These are phyloP conservation scores for Basipetospora sp. DNA, from an alignment of 2,329 filamentous ascomycete species.

Conservation along the genomic window DNA sequence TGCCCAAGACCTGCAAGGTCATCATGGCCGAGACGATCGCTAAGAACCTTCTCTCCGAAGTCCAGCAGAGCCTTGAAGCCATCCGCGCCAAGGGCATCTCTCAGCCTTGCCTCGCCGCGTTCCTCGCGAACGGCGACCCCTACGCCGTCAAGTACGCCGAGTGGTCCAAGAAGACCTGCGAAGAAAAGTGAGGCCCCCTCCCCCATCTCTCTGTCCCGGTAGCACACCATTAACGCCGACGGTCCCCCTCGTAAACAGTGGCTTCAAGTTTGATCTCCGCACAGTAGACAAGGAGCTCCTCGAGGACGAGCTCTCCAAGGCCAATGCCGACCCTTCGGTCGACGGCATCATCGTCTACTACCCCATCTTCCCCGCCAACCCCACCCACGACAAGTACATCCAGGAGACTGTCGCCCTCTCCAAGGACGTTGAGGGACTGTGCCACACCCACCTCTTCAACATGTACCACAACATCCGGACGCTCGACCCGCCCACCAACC, in stretches of 20 bases:
- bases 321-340: conserved; percentile 63
- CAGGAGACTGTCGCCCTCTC: conserved; percentile 80
- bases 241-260: no score
- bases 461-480: conserved; percentile 99
- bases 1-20: conserved; percentile 73
- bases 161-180: conserved; percentile 92
- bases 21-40: conserved; percentile 78
- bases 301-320: conserved; percentile 73
- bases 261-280: conserved; percentile 77
- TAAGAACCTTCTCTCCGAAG: conserved; percentile 64
- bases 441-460: conserved; percentile 90
- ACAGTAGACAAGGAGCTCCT: conserved; percentile 74
- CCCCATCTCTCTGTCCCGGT: neutral
- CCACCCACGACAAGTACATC: conserved; percentile 80
- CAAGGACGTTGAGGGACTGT: conserved; percentile 93
- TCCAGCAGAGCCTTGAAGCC: conserved; percentile 57
- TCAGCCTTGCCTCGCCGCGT: conserved; percentile 71
- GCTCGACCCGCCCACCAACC: conserved; percentile 62
- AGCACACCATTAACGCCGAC: conserved; percentile 3
- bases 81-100: conserved; percentile 41
- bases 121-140: conserved; percentile 82
- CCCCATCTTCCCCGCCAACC: conserved; percentile 73
- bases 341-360: conserved; percentile 97
- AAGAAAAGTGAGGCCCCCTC: conserved; percentile 66
- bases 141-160: conserved; percentile 87